phyloP scores from a whole-genome alignment of 192 early-diverging fungal species.

The Coemansia furcata region DNA sequence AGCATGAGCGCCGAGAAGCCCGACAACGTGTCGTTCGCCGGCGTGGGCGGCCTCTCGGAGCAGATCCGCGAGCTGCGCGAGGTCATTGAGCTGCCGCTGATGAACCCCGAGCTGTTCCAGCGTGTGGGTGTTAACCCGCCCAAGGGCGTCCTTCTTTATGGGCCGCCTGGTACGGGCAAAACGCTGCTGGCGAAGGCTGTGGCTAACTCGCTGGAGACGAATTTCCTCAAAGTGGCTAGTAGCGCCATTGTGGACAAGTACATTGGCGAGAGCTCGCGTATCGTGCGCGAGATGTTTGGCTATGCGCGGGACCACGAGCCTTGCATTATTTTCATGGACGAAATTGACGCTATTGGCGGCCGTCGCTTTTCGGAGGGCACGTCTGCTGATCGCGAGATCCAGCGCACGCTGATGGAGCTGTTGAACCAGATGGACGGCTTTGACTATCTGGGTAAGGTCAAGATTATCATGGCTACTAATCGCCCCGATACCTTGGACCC shows the following conservation, averaged over 20 bases:
- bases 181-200: constrained; percentile 96
- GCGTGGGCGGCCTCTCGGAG: constrained; percentile 92
- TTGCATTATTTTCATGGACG: constrained; percentile 99
- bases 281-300: constrained; percentile 99
- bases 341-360: constrained; percentile 99
- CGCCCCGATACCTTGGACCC: constrained; percentile 98
- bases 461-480: constrained; percentile 99
- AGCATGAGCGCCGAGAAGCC: constrained; percentile 99
- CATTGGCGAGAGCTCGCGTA: constrained; percentile 96
- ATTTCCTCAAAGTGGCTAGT: constrained; percentile 98
- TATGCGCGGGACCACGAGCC: constrained; percentile 99
- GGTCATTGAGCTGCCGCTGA: constrained; percentile 97
- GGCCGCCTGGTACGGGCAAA: constrained; percentile 98
- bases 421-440: constrained; percentile 99
- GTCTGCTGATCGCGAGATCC: constrained; percentile 99
- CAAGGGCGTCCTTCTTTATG: constrained; percentile 96
- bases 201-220: constrained; percentile 94
- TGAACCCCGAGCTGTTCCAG: constrained; percentile 98
- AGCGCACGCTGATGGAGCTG: constrained; percentile 98
- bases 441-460: constrained; percentile 95
- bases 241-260: constrained; percentile 99
- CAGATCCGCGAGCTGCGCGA: constrained; percentile 98
- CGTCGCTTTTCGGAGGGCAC: constrained; percentile 98
- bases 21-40: constrained; percentile 91
- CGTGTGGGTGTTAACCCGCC: constrained; percentile 98